Evolutionary conservation across 2,329 filamentous ascomycete genomes (phyloP).

Genomic region (Aspergillus tanneri): DNA sequence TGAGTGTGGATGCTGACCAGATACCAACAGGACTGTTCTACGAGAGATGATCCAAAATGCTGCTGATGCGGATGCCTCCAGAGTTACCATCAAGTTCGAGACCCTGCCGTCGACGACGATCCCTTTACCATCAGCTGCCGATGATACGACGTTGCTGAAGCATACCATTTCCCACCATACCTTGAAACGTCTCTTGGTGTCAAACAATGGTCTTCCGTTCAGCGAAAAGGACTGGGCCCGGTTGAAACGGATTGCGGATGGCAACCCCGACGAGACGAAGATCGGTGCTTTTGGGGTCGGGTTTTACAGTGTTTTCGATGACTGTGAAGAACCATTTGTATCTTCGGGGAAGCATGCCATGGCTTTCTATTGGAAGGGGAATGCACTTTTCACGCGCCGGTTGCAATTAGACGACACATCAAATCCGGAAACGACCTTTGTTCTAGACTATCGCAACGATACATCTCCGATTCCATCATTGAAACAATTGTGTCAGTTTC

Average conservation of each 20-base stretch:
- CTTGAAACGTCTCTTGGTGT: conserved; percentile 79
- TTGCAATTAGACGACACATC: conserved; percentile 67
- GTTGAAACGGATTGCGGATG: conserved; percentile 95
- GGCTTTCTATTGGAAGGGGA: conserved; percentile 99
- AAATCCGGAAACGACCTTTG: conserved; percentile 79
- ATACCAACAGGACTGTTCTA: conserved; percentile 56
- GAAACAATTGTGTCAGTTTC: conserved; percentile 82
- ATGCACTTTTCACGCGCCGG: conserved; percentile 88
- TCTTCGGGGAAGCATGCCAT: conserved; percentile 90
- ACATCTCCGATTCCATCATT: conserved; percentile 85
- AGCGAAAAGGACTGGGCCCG: conserved; percentile 88
- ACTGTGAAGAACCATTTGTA: conserved; percentile 96
- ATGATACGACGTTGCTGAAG: conserved; percentile 71
- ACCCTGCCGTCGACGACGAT: conserved; percentile 79
- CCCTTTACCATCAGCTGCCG: conserved; percentile 64
- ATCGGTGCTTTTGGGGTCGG: conserved; percentile 98
- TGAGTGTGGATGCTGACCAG: conserved; percentile 29
- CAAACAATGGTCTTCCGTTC: conserved; percentile 88
- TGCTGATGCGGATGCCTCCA: conserved; percentile 90
- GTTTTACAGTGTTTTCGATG: conserved; percentile 97
- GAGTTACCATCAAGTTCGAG: conserved; percentile 88
- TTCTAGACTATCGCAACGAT: conserved; percentile 87
- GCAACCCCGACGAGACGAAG: conserved; percentile 97
- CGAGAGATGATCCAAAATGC: conserved; percentile 97
- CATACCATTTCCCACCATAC: conserved; percentile 85